phyloP scores from a whole-genome alignment of 495 filamentous ascomycete species.

The Daldinia grandis region DNA sequence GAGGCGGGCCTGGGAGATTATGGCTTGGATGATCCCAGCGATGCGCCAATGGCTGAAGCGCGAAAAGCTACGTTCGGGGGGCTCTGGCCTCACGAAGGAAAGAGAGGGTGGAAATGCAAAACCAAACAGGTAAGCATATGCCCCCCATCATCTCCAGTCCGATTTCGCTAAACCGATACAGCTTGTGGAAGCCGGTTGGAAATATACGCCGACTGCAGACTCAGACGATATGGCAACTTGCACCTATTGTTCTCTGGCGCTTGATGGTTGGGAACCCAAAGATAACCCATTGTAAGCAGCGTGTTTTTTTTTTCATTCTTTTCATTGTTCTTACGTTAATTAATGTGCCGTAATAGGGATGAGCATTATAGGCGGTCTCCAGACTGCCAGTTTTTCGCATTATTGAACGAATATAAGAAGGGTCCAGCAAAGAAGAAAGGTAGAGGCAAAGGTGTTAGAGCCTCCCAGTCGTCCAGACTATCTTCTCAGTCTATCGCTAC shows the following conservation, averaged over 20 bases:
- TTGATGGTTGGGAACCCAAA: constrained; percentile 91
- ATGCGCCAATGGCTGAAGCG: constrained; percentile 73
- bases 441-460: constrained; percentile 61
- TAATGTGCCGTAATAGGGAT: constrained; percentile 64
- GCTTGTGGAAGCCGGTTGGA: constrained; percentile 94
- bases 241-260: constrained; percentile 81
- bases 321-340: constrained; percentile 24
- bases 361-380: constrained; percentile 84
- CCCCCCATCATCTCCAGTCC: background rate
- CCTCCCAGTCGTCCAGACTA: constrained; percentile 74
- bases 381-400: constrained; percentile 81
- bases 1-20: constrained; percentile 71
- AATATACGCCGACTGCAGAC: constrained; percentile 83
- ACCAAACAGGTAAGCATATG: constrained; percentile 73
- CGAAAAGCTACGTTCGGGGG: constrained; percentile 80
- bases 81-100: constrained; percentile 87
- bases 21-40: constrained; percentile 74
- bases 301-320: constrained; percentile 21
- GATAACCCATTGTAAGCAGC: constrained; percentile 81
- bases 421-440: constrained; percentile 57
- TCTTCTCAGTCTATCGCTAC: constrained; percentile 73
- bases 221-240: constrained; percentile 86
- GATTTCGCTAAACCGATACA: constrained; percentile 52
- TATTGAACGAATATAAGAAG: constrained; percentile 53
- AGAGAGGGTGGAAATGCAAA: constrained; percentile 88